Conservation (phyloP, 768 basidiomycete species). For the Boletus rufocinnamomeus region DNA sequence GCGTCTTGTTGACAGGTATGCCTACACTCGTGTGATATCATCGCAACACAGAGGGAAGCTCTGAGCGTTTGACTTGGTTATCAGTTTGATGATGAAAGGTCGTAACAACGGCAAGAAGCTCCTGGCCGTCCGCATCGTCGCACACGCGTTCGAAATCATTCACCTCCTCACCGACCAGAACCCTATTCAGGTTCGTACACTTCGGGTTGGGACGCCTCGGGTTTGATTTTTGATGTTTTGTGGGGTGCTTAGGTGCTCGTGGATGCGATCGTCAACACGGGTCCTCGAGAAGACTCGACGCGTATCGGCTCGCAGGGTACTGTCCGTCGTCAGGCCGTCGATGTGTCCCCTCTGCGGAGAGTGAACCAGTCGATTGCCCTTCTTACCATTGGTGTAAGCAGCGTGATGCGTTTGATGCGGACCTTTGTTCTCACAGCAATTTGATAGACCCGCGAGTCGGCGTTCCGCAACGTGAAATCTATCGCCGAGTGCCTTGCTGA, state of each 20-base stretch:
- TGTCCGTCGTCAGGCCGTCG: conserved; percentile 98
- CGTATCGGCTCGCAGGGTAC: conserved; percentile 99
- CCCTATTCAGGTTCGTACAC: conserved; percentile 85
- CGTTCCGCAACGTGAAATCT: conserved; percentile 99
- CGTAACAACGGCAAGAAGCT: conserved; percentile 99
- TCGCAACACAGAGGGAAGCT: background rate
- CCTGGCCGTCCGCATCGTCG: conserved; percentile 97
- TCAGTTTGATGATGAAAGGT: conserved; percentile 99
- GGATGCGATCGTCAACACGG: conserved; percentile 99
- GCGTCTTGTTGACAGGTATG: conserved; percentile 94
- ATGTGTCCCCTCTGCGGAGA: conserved; percentile 96
- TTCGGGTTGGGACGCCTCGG: too few relatives aligned
- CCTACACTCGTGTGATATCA: background rate
- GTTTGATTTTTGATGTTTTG: background rate
- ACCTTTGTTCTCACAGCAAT: conserved; percentile 3
- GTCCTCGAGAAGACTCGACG: conserved; percentile 98
- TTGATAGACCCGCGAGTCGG: conserved; percentile 92
- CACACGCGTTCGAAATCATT: conserved; percentile 99
- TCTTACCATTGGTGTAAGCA: conserved; percentile 90
- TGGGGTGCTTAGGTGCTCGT: conserved; percentile 70
- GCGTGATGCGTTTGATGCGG: background rate
- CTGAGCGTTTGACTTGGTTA: conserved; percentile 3
- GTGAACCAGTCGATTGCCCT: conserved; percentile 98
- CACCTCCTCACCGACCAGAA: conserved; percentile 99
- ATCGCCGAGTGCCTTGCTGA: conserved; percentile 99